Base-by-base conservation (phyloP, 371 early-diverging fungal species). In the Saksenaea oblongispora region DNA sequence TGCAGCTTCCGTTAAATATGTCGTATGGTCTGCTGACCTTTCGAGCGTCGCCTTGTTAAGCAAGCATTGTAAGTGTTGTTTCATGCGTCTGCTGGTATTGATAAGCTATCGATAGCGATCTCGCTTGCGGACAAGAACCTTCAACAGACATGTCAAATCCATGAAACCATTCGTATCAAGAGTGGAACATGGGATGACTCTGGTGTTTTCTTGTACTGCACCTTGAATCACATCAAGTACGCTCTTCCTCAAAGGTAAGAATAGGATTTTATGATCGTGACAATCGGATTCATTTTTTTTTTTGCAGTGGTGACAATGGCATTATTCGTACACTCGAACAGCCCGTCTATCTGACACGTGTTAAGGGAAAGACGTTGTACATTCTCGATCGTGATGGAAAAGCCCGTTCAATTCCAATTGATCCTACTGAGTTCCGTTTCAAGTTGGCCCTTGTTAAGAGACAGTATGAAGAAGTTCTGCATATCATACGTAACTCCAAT, bases 201-300 rank as follows among this genome's bases (percentile, higher is more conserved):
- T 27, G 94, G 95, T 34, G 89, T 97, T 10, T 91, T 99, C 62
- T 76, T 99, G 51, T 99, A 99, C 82, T 91, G 98, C 54, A 99
- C 99, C 7, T 87, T 96, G 63, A 98, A 98, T 81, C 99, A 99
- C 74, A 88, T 99, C 74, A 99, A 99, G 81, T 99, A 96, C 79
- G 91, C 93, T n/a, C 87, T 98, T 34, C 90, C 93, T 2, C 89
- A 96, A 61, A 96, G 97, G 86, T 91, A 82, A 67, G 81, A 61
- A 26, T n/a, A 54, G 14, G 28, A 53, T 59, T 27, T 58, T 18
- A 24, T 37, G 39, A 18, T 31, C 13, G n/a, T 10, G 28, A 37
- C 24, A 27, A 14, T 35, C 11, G 22, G 34, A 41, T 53, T 27
- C 62, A 14, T 39, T 13, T 35, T 22, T 31, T 34, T 26, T 39